Evolutionary conservation across 2,329 filamentous ascomycete species (phyloP), one percentile per base, ranked within the genome.

Genomic region (Mollisia scopiformis): DNA sequence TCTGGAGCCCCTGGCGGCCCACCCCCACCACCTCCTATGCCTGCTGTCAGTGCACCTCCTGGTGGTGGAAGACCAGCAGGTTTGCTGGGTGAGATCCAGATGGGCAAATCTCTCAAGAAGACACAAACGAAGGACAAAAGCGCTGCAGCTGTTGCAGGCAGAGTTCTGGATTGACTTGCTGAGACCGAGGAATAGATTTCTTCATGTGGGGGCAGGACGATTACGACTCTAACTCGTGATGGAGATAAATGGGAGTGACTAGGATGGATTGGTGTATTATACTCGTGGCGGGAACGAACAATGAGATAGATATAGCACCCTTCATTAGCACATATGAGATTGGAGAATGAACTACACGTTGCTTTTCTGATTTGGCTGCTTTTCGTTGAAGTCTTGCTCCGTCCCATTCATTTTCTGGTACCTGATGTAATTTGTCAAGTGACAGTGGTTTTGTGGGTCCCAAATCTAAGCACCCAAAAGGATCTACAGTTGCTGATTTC

Each of bases 121-220:
- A 92, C 93, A 25, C 80, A 89, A 74, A 98, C 95, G 1, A 93
- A 92, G 76, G 95, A 99, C 76, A 88, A 88, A 75, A 97, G 93
- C 76, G 77, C 70, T 51, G 84, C 91, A 55, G 75, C 87, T 55
- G 81, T 88, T 60, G 90, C 92, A 23, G 94, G 94, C n/a, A 85
- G 87, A 62, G 93, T 97, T 61, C 69, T 86, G 68, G 64, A 71
- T 52, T 73, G 55, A 62, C 33, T 54, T 53, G 54, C 28, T 39
- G 50, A 27, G n/a, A 57, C 31, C 16, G 41, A 57, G 39, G 54
- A 50, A 31, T 31, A n/a, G 28, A 19, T 23, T 33, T 28, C 13
- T 39, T 54, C 31, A 39, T 37, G 16, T 23, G 33, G 3, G 25
- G 19, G 33, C n/a, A 39, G 33, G 21, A 54, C 13, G 31, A 25